A percentile compares a stretch with the other conserved stretches of the same genome.
Conservation (phyloP, 805 yeast species). For the Starmerella tilneyi region DNA sequence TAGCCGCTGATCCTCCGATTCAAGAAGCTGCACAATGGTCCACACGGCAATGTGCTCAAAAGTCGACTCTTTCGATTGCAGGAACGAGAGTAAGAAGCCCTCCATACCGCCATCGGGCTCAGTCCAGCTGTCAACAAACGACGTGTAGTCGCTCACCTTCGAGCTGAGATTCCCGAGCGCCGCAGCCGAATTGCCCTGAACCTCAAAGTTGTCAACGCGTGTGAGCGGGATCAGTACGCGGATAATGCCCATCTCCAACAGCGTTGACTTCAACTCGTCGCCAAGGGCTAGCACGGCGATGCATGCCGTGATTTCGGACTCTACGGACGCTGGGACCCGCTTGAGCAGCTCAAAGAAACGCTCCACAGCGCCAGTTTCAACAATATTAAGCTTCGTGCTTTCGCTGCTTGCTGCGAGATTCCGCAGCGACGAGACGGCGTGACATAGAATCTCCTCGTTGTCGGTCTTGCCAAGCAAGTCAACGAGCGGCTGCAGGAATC, state of each 20-base stretch:
- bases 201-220: slow-evolving; percentile 77
- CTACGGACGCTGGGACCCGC: slow-evolving; percentile 80
- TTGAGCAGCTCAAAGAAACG: slow-evolving; percentile 78
- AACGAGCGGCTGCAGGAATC: slow-evolving; percentile 85
- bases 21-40: slow-evolving; percentile 89
- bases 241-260: slow-evolving; percentile 72
- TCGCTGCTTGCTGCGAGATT: slow-evolving; percentile 94
- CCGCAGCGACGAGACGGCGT: slow-evolving; percentile 90
- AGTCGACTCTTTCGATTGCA: slow-evolving; percentile 76
- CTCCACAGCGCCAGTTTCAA: slow-evolving; percentile 91
- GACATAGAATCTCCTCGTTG: slow-evolving; percentile 95
- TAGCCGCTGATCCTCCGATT: slow-evolving; percentile 63
- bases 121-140: slow-evolving; percentile 68
- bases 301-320: slow-evolving; percentile 93
- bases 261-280: slow-evolving; percentile 79
- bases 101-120: slow-evolving; percentile 74
- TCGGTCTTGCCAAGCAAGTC: slow-evolving; percentile 63
- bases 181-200: slow-evolving; percentile 97
- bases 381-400: slow-evolving; percentile 78
- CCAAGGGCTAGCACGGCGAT: slow-evolving; percentile 94
- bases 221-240: slow-evolving; percentile 89
- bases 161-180: slow-evolving; percentile 94
- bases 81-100: slow-evolving; percentile 70
- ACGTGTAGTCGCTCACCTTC: slow-evolving; percentile 71
- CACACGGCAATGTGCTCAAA: slow-evolving; percentile 97